These are phyloP conservation scores for Trypanosoma cruzi DNA, from an alignment of 208 protist genomes.

Conservation along the genomic window DNA sequence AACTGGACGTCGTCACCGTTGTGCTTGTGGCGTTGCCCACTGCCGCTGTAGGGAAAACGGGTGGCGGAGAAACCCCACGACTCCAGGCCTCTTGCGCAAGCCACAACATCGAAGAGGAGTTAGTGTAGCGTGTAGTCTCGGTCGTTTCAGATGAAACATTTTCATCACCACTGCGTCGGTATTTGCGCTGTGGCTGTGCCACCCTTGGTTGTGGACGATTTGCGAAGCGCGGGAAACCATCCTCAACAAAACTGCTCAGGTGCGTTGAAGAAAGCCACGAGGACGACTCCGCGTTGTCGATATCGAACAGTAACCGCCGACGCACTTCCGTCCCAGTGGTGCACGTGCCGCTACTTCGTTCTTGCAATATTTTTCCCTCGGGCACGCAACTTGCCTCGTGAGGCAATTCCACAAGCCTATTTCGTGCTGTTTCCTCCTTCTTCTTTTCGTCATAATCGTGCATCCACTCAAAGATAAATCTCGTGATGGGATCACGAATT, in stretches of 20 bases:
- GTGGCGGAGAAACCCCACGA: background rate
- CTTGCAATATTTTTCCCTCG: background rate
- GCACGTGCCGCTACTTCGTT: background rate
- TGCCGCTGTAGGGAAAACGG: slow-evolving; percentile 14
- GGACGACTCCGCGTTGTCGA: slow-evolving; percentile 27
- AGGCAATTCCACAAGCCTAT: slow-evolving; percentile 8
- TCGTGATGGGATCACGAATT: slow-evolving; percentile 67
- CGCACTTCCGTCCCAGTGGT: slow-evolving; percentile 10
- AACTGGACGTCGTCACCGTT: slow-evolving; percentile 14
- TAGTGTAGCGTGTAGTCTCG: slow-evolving; percentile 26
- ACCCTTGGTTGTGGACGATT: slow-evolving; percentile 5
- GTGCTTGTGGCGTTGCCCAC: background rate
- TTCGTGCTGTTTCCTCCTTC: slow-evolving; percentile 6
- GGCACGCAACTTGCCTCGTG: slow-evolving; percentile 22
- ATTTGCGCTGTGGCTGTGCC: background rate
- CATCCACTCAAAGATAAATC: slow-evolving; percentile 81
- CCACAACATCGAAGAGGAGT: slow-evolving; percentile 13
- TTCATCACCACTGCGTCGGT: slow-evolving; percentile 12
- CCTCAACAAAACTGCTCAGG: slow-evolving; percentile 41
- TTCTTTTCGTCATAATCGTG: slow-evolving; percentile 44
- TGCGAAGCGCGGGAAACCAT: slow-evolving; percentile 39
- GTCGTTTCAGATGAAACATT: slow-evolving; percentile 17
- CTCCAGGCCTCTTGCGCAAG: background rate
- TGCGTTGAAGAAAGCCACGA: slow-evolving; percentile 49
- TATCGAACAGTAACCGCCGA: slow-evolving; percentile 21